Percentiles rank a stretch among this genome's conserved stretches.
These are phyloP conservation scores for Rhazya stricta DNA, from an alignment of 257 asterid genomes.

Conservation along the genomic window DNA sequence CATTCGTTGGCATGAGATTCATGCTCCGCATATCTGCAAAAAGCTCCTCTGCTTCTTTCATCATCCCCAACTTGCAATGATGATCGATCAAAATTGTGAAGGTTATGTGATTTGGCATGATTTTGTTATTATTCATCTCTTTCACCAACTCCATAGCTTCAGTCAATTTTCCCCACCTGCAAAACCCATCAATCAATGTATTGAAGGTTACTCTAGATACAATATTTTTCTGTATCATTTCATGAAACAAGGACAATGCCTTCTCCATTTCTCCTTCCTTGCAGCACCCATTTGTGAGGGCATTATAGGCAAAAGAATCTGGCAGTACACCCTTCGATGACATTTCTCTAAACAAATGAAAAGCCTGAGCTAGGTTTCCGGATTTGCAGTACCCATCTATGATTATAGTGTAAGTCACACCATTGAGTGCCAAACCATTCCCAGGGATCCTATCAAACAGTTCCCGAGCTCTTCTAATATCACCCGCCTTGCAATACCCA, in stretches of 20 bases:
- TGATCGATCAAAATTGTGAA: slow-evolving; percentile 65
- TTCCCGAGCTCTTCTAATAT: slow-evolving; percentile 52
- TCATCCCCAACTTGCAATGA: slow-evolving; percentile 50
- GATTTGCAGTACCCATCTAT: slow-evolving; percentile 78
- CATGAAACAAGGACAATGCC: slow-evolving; percentile 51
- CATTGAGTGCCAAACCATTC: slow-evolving; percentile 53
- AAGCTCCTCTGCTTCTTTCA: slow-evolving; percentile 67
- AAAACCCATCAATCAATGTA: slow-evolving; percentile 62
- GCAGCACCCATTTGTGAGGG: slow-evolving; percentile 77
- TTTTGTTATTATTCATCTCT: slow-evolving; percentile 52
- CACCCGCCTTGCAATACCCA: slow-evolving; percentile 68
- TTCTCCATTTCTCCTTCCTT: slow-evolving; percentile 60
- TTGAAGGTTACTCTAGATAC: slow-evolving; percentile 64
- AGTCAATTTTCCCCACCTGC: slow-evolving; percentile 56
- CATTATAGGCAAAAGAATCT: slow-evolving; percentile 59
- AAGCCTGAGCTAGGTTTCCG: slow-evolving; percentile 53
- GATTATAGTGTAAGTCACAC: slow-evolving; percentile 69
- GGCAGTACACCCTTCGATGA: slow-evolving; percentile 46
- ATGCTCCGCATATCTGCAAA: slow-evolving; percentile 53
- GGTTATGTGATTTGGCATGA: slow-evolving; percentile 66
- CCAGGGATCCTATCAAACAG: slow-evolving; percentile 52
- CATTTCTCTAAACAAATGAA: slow-evolving; percentile 62
- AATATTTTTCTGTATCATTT: slow-evolving; percentile 48
- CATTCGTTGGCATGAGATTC: slow-evolving; percentile 58
- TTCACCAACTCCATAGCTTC: slow-evolving; percentile 59